Conservation (phyloP, 192 early-diverging fungal species). For the Backusella morwellensis region DNA sequence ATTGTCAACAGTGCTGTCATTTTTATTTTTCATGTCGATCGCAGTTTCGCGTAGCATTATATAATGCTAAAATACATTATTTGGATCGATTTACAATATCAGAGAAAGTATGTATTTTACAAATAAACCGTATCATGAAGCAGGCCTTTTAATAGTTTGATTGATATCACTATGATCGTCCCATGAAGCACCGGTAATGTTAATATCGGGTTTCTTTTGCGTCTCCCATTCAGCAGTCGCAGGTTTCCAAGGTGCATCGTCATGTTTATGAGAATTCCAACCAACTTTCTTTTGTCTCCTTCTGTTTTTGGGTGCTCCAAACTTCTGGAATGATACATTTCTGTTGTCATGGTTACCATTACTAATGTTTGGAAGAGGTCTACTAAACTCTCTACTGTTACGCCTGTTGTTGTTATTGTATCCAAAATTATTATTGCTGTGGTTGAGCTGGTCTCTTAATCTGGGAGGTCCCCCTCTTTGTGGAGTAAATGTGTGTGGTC, state of each 20-base stretch:
- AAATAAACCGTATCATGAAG: background rate
- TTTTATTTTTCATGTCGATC: background rate
- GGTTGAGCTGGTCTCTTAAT: background rate
- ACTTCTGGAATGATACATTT: background rate
- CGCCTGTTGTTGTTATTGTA: background rate
- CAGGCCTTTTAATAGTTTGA: background rate
- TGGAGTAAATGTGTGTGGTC: background rate
- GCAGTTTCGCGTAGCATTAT: background rate
- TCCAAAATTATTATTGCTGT: background rate
- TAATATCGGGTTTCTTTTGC: background rate
- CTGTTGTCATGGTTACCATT: background rate
- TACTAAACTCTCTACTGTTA: background rate
- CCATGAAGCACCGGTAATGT: background rate
- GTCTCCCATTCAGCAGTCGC: slow-evolving; percentile 19
- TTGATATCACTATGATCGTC: background rate
- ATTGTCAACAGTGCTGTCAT: background rate
- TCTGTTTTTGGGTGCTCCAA: slow-evolving; percentile 3
- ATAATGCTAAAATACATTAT: too few relatives aligned
- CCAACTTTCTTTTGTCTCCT: slow-evolving; percentile 19
- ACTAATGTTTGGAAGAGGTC: background rate
- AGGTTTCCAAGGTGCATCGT: slow-evolving; percentile 22
- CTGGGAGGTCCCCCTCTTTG: background rate
- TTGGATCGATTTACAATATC: background rate
- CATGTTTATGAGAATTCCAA: slow-evolving; percentile 30
- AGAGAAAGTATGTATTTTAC: background rate